These are phyloP conservation scores for Quercus phellos DNA, from an alignment of 331 rosid genomes.

Conservation along the genomic window DNA sequence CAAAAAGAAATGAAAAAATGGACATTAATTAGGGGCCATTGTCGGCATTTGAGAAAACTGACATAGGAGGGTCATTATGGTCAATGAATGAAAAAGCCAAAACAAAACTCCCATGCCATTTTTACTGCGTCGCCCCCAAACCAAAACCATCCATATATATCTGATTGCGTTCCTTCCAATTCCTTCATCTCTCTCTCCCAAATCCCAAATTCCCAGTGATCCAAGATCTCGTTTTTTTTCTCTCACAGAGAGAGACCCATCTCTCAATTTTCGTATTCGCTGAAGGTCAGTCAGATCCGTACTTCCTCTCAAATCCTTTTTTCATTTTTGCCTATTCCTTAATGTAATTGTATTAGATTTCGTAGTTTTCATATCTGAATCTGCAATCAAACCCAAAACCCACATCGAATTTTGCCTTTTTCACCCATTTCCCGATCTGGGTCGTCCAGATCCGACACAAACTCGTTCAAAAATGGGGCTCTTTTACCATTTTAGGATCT, in stretches of 20 bases:
- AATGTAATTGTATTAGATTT: neutral
- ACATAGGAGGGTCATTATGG: conserved; percentile 13
- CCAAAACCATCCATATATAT: conserved; percentile 24
- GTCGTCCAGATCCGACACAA: conserved; percentile 50
- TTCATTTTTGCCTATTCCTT: neutral
- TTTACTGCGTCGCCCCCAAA: conserved; percentile 2
- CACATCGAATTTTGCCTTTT: neutral
- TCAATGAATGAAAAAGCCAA: neutral
- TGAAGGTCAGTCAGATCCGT: conserved; percentile 45
- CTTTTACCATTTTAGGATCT: conserved; percentile 38
- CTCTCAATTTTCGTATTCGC: conserved; percentile 2
- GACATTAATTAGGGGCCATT: neutral
- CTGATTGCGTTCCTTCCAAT: neutral
- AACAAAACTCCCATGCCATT: neutral
- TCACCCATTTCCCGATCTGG: conserved; percentile 30
- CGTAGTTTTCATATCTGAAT: conserved; percentile 1
- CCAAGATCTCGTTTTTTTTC: conserved; percentile 25
- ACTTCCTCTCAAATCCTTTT: neutral
- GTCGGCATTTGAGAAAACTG: conserved; percentile 2
- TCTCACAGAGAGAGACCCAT: conserved; percentile 12
- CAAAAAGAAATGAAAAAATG: too few species aligned
- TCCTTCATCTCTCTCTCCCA: neutral
- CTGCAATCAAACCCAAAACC: conserved; percentile 7
- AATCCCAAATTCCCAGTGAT: conserved; percentile 18
- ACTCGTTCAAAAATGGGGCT: conserved; percentile 45